A percentile compares a stretch with the other conserved stretches of the same genome.
Conservation (phyloP, 768 basidiomycete genomes). For the Rhizopogon sp. region DNA sequence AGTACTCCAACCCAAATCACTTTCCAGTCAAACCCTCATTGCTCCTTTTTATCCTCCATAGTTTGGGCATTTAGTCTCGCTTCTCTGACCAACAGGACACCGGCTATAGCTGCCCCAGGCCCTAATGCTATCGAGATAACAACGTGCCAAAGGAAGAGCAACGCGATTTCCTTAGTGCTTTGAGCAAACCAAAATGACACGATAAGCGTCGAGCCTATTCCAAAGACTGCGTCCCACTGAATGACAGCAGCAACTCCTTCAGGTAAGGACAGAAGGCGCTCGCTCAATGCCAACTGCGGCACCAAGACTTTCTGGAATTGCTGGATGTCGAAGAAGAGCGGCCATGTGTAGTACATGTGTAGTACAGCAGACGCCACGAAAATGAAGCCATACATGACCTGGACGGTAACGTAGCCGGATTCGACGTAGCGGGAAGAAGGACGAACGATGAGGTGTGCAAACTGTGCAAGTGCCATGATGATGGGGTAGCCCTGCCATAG, state of each 20-base stretch:
- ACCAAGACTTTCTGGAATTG: conserved; percentile 9
- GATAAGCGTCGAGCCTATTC: conserved; percentile 34
- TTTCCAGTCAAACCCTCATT: not conserved
- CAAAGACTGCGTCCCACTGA: conserved; percentile 47
- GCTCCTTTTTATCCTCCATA: conserved; percentile 1
- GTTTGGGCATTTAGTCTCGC: conserved; percentile 18
- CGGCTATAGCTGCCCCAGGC: conserved; percentile 47
- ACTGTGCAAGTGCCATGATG: conserved; percentile 37
- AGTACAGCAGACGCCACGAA: conserved; percentile 17
- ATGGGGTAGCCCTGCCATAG: conserved; percentile 53
- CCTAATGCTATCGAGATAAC: conserved; percentile 39
- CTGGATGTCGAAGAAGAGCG: conserved; percentile 3
- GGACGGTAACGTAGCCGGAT: conserved; percentile 18
- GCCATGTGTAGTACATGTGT: conserved; percentile 22
- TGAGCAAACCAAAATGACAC: conserved; percentile 46
- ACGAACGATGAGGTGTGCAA: conserved; percentile 35
- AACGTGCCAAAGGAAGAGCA: conserved; percentile 38
- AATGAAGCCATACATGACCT: conserved; percentile 10
- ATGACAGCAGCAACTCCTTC: conserved; percentile 33
- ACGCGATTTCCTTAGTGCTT: conserved; percentile 24
- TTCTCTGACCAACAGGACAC: conserved; percentile 47
- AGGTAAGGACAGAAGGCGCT: not conserved
- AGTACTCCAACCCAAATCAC: not conserved
- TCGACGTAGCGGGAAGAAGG: conserved; percentile 10
- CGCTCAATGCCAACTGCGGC: conserved; percentile 5